These are phyloP conservation scores for Staphylotrichum longicolle DNA, from an alignment of 495 filamentous ascomycete species.

Conservation along the genomic window DNA sequence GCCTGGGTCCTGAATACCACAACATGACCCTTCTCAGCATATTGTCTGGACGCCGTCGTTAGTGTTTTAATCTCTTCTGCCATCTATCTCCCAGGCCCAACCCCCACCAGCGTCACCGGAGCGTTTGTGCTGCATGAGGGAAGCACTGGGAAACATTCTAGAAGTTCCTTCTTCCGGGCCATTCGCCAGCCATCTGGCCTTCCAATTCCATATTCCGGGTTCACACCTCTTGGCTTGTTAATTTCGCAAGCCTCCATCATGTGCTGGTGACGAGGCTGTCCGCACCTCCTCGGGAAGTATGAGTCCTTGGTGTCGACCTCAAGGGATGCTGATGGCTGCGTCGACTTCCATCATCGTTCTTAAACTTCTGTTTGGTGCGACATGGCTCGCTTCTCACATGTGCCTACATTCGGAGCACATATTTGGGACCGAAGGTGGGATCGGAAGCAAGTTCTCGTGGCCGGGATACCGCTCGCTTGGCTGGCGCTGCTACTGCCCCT, in stretches of 20 bases:
- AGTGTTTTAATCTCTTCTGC: slow-evolving; percentile 10
- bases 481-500: background rate
- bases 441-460: slow-evolving; percentile 3
- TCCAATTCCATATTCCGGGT: slow-evolving; percentile 31
- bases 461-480: background rate
- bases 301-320: too few relatives aligned
- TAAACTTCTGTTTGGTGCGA: too few relatives aligned
- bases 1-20: slow-evolving; percentile 11
- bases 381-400: too few relatives aligned
- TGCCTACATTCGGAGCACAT: too few relatives aligned
- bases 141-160: slow-evolving; percentile 11
- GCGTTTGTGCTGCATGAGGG: background rate
- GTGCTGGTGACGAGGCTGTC: slow-evolving; percentile 7
- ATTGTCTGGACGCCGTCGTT: background rate
- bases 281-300: background rate
- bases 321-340: too few relatives aligned
- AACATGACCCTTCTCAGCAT: slow-evolving; percentile 3
- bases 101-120: background rate
- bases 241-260: slow-evolving; percentile 23
- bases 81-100: slow-evolving; percentile 7
- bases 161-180: slow-evolving; percentile 6
- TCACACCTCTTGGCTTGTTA: slow-evolving; percentile 27
- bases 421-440: background rate
- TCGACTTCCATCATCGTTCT: too few relatives aligned
- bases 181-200: background rate